A percentile compares a stretch with the other conserved stretches of the same genome.
Conservation (phyloP, 2,329 filamentous ascomycete species). For the Arthrobotrys conoides region DNA sequence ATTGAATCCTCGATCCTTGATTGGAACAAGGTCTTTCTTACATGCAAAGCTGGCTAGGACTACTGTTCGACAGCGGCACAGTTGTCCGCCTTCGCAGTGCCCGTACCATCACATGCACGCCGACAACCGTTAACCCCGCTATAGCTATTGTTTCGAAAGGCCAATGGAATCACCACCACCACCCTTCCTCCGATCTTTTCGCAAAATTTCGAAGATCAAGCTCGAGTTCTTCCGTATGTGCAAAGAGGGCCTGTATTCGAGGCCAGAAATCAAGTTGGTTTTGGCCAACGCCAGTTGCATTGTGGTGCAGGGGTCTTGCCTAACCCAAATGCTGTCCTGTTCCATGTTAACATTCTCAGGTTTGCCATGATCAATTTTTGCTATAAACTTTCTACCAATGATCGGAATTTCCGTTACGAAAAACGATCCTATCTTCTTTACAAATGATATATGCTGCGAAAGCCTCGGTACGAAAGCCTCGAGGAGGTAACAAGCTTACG, state of each 20-base stretch:
- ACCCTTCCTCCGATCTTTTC: background rate
- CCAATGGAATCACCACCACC: background rate
- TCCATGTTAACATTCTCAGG: background rate
- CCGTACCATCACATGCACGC: background rate
- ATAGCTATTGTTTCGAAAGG: background rate
- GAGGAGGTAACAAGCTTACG: background rate
- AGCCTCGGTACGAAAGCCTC: background rate
- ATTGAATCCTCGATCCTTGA: slow-evolving; percentile 10
- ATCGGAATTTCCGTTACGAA: background rate
- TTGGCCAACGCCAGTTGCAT: background rate
- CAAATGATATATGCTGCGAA: background rate
- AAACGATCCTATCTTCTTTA: background rate
- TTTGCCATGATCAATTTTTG: background rate
- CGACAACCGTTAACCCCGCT: background rate
- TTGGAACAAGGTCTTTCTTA: background rate
- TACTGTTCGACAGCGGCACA: slow-evolving; percentile 15
- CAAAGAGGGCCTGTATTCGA: too few species aligned
- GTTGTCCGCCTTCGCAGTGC: background rate
- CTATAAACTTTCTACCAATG: background rate
- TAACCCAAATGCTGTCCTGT: slow-evolving; percentile 6
- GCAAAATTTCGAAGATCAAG: background rate
- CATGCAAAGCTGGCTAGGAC: background rate
- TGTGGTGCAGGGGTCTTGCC: slow-evolving; percentile 8
- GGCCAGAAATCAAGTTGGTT: background rate
- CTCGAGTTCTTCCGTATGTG: background rate